phyloP scores from a whole-genome alignment of 1,284 basidiomycete genomes.

The Marasmius oreades region DNA sequence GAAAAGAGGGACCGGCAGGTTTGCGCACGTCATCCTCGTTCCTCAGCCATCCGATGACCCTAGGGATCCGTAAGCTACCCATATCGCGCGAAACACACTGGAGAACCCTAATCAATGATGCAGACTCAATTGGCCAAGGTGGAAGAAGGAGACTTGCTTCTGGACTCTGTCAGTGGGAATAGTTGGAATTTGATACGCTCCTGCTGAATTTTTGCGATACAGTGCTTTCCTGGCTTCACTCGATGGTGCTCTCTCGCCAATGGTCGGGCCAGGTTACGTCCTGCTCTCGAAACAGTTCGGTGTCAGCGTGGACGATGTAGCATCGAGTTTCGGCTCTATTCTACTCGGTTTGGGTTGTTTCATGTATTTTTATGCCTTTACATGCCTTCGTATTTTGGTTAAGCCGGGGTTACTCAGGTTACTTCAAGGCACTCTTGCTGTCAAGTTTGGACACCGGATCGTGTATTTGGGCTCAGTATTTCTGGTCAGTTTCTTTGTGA shows the following conservation, averaged over 20 bases:
- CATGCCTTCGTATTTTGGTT: not conserved
- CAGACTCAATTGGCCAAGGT: constrained; percentile 42
- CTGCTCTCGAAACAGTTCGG: constrained; percentile 35
- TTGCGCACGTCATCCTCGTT: constrained; percentile 39
- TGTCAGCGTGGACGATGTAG: constrained; percentile 36
- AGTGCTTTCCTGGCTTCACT: constrained; percentile 39
- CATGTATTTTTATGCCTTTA: constrained; percentile 25
- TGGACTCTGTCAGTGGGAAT: constrained; percentile 33
- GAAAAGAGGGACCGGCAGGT: constrained; percentile 36
- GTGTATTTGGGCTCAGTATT: constrained; percentile 39
- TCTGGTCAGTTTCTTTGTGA: constrained; percentile 24
- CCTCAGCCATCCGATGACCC: constrained; percentile 44
- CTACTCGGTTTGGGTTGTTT: constrained; percentile 37
- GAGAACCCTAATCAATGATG: not conserved
- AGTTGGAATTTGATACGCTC: not conserved
- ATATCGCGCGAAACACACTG: not conserved
- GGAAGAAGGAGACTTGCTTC: constrained; percentile 44
- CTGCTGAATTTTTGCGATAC: not conserved
- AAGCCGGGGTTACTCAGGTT: constrained; percentile 27
- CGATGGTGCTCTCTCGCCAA: constrained; percentile 40
- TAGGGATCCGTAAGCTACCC: constrained; percentile 33
- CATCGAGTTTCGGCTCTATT: constrained; percentile 37
- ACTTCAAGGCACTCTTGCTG: constrained; percentile 36
- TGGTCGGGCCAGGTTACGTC: constrained; percentile 39
- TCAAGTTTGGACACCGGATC: constrained; percentile 42